phyloP scores from a whole-genome alignment of 2,329 filamentous ascomycete genomes.

The Orbilia oligospora region DNA sequence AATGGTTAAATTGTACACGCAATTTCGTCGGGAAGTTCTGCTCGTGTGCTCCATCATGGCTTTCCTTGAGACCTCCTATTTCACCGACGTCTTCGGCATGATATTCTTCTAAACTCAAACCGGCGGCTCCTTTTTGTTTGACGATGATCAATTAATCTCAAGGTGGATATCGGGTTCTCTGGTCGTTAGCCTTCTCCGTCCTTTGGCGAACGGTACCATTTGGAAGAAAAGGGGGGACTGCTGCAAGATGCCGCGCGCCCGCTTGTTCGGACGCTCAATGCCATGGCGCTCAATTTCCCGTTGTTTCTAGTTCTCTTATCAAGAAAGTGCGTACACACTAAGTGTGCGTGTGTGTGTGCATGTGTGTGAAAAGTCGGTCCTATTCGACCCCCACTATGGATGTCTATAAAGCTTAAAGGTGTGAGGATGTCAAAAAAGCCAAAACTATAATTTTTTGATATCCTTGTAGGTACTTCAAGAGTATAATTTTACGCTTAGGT shows the following conservation, averaged over 20 bases:
- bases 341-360: not conserved
- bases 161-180: slow-evolving; percentile 1
- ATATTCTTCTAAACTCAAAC: slow-evolving; percentile 8
- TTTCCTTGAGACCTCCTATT: not conserved
- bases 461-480: slow-evolving; percentile 10
- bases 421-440: not conserved
- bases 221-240: slow-evolving; percentile 35
- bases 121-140: not conserved
- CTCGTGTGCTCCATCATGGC: not conserved
- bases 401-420: slow-evolving; percentile 9
- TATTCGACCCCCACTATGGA: slow-evolving; percentile 4
- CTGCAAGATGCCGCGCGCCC: slow-evolving; percentile 58
- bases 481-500: slow-evolving; percentile 20
- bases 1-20: not conserved
- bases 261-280: slow-evolving; percentile 38
- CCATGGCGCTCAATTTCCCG: slow-evolving; percentile 52
- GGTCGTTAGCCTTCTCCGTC: slow-evolving; percentile 35
- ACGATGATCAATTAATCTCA: not conserved
- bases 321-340: not conserved
- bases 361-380: not conserved
- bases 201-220: slow-evolving; percentile 11
- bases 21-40: not conserved
- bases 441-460: slow-evolving; percentile 9
- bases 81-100: slow-evolving; percentile 7
- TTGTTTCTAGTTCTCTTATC: slow-evolving; percentile 21